These are phyloP conservation scores for Candida sanyaensis DNA, from an alignment of 1,139 yeast species.

Conservation along the genomic window DNA sequence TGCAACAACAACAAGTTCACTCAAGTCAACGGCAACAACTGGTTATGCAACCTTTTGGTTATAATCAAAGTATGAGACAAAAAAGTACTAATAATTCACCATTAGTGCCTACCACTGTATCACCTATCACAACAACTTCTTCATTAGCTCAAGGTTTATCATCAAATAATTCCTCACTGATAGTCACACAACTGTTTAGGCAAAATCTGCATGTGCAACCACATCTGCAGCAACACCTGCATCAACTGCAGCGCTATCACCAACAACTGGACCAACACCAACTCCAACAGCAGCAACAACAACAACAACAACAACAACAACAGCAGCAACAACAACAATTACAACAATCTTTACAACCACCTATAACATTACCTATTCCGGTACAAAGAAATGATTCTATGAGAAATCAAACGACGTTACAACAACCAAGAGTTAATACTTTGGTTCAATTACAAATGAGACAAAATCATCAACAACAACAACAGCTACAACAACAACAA, in stretches of 20 bases:
- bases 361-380: background rate
- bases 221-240: too few species aligned
- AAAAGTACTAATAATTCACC: conserved; percentile 5
- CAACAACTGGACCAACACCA: background rate
- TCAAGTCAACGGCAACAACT: conserved; percentile 2
- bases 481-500: conserved; percentile 16
- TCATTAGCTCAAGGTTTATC: background rate
- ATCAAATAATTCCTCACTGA: background rate
- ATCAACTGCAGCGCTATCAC: too few species aligned
- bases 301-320: conserved; percentile 8
- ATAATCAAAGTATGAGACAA: background rate
- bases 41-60: background rate
- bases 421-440: conserved; percentile 6
- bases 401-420: background rate
- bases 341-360: conserved; percentile 16
- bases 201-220: background rate
- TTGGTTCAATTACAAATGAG: conserved; percentile 9
- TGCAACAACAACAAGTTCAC: conserved; percentile 7
- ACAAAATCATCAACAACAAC: conserved; percentile 3
- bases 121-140: conserved; percentile 11
- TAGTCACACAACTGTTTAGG: background rate
- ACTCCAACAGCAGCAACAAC: background rate
- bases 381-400: background rate
- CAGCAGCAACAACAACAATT: conserved; percentile 13
- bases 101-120: conserved; percentile 14